Evolutionary conservation across 164 flowering plant species (phyloP).

Genomic region (Kalanchoe fedtschenkoi): DNA sequence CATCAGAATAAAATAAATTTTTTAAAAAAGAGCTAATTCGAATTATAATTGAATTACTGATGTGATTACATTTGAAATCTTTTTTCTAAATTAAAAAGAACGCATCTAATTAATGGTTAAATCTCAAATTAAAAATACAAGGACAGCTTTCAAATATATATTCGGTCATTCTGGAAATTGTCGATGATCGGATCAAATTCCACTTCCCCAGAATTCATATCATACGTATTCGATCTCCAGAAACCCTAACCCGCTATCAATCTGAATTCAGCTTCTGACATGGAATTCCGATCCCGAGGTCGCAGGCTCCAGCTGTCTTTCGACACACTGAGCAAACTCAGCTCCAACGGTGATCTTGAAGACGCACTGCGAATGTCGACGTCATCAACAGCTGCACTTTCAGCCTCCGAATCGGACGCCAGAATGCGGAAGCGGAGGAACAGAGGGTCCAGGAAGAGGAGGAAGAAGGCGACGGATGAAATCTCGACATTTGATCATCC

Average conservation of each 20-base stretch:
- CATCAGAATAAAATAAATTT: no score
- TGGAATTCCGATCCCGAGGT: neutral
- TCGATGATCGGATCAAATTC: neutral
- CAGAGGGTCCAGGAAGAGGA: constrained; percentile 3
- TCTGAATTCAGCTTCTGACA: neutral
- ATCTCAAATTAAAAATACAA: no score
- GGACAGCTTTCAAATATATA: no score
- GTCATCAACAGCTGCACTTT: neutral
- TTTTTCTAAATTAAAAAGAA: no score
- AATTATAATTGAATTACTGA: no score
- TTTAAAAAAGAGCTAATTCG: no score
- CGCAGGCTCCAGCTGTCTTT: neutral
- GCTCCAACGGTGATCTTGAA: neutral
- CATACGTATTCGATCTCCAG: neutral
- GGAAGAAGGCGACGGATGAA: neutral
- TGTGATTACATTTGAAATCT: no score
- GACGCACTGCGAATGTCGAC: neutral
- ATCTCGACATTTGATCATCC: neutral
- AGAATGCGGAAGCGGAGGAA: constrained; percentile 1
- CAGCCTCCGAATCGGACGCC: neutral
- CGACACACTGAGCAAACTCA: constrained; percentile 2
- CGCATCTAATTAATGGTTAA: no score
- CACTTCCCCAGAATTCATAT: neutral
- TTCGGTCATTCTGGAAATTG: no score
- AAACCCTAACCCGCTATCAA: neutral